A percentile compares a stretch with the other conserved stretches of the same genome.
Conservation (phyloP, 2,329 filamentous ascomycete genomes). For the Botryotinia globosa region DNA sequence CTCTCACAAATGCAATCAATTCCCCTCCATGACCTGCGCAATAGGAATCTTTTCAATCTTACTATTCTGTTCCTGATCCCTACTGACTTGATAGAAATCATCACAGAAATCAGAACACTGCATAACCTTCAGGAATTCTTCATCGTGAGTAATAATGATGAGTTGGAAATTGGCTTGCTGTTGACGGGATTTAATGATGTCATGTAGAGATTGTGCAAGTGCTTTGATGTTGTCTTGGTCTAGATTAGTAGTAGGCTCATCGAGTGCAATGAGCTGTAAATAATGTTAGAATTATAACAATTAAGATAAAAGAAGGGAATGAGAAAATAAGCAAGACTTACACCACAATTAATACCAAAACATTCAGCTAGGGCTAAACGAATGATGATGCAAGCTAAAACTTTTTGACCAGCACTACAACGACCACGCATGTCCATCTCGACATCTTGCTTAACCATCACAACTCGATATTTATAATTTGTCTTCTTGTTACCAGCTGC, state of each 20-base stretch:
- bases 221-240: conserved; percentile 93
- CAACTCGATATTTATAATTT: conserved; percentile 94
- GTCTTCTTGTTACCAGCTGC: conserved; percentile 50
- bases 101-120: conserved; percentile 91
- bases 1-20: neutral
- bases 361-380: conserved; percentile 93
- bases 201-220: conserved; percentile 77
- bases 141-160: conserved; percentile 98
- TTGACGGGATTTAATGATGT: conserved; percentile 80
- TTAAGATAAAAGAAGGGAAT: neutral
- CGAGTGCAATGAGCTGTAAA: conserved; percentile 76
- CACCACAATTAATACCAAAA: conserved; percentile 90
- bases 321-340: conserved; percentile 31
- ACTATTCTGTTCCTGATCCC: conserved; percentile 83
- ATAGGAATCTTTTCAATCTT: conserved; percentile 59
- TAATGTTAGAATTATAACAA: conserved; percentile 11
- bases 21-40: conserved; percentile 14
- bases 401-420: conserved; percentile 94
- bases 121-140: conserved; percentile 93
- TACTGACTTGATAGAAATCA: conserved; percentile 81
- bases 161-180: conserved; percentile 95
- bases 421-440: conserved; percentile 99
- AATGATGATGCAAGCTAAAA: conserved; percentile 95
- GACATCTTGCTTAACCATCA: conserved; percentile 94
- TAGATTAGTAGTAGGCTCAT: conserved; percentile 96